Percentiles rank a stretch among this genome's conserved stretches.
Conservation (phyloP, 345 rosid species). For the Populus euphratica region DNA sequence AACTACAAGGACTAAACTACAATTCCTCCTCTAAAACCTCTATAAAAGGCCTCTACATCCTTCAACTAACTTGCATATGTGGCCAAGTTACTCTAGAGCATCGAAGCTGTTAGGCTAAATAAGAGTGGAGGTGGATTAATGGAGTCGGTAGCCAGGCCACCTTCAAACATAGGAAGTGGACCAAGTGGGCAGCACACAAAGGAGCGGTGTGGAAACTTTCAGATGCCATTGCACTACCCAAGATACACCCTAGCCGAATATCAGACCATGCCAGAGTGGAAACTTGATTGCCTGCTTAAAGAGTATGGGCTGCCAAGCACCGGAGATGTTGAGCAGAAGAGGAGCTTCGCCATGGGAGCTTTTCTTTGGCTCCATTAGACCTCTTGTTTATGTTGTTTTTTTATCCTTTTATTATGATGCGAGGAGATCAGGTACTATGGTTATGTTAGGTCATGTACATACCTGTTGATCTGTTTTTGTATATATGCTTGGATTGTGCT, state of each 20-base stretch:
- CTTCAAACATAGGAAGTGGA: neutral
- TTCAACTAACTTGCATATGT: neutral
- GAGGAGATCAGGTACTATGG: too few species aligned
- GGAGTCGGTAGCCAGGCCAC: slow-evolving; percentile 11
- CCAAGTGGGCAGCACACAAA: neutral
- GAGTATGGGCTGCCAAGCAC: slow-evolving; percentile 18
- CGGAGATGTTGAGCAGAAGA: slow-evolving; percentile 16
- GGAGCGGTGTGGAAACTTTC: slow-evolving; percentile 14
- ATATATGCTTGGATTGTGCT: too few species aligned
- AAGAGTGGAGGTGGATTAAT: neutral
- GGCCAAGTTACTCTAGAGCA: neutral
- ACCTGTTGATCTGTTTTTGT: too few species aligned
- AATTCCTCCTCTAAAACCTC: neutral
- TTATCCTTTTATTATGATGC: too few species aligned
- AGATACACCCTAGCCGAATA: slow-evolving; percentile 15
- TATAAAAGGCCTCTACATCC: neutral
- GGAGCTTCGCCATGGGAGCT: slow-evolving; percentile 24
- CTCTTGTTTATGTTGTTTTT: neutral
- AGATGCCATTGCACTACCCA: slow-evolving; percentile 29
- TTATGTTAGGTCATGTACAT: too few species aligned
- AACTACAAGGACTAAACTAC: too few species aligned
- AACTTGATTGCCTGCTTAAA: slow-evolving; percentile 20
- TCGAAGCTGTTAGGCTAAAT: neutral
- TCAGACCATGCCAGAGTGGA: slow-evolving; percentile 25
- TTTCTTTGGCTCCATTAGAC: slow-evolving; percentile 14